These are phyloP conservation scores for Stygiomarasmius scandens DNA, from an alignment of 1,284 basidiomycete species.

Conservation along the genomic window DNA sequence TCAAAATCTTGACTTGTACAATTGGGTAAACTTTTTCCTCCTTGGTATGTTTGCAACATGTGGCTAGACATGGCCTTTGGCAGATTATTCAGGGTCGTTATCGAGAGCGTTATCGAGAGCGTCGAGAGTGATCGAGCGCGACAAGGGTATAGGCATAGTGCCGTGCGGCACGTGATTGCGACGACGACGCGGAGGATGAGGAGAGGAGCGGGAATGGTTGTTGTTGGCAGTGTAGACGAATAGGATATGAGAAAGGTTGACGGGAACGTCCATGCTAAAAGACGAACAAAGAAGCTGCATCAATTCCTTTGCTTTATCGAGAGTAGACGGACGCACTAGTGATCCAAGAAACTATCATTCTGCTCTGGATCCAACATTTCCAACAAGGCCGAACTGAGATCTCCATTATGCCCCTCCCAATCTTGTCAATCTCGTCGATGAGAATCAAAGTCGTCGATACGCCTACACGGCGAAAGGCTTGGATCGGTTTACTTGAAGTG, in stretches of 20 bases:
- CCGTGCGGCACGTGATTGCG: slow-evolving; percentile 94
- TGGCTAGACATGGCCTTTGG: too few species aligned
- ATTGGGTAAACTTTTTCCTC: too few species aligned
- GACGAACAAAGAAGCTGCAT: not conserved
- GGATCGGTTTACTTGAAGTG: slow-evolving; percentile 96
- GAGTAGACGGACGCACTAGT: slow-evolving; percentile 68
- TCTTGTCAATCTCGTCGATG: slow-evolving; percentile 99
- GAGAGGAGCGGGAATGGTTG: slow-evolving; percentile 93
- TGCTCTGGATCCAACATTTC: slow-evolving; percentile 99
- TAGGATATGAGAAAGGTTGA: slow-evolving; percentile 93
- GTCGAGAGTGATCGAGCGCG: too few species aligned
- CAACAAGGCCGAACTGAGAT: slow-evolving; percentile 91
- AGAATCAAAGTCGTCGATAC: slow-evolving; percentile 96
- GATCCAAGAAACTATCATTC: slow-evolving; percentile 94
- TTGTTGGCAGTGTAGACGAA: slow-evolving; percentile 98
- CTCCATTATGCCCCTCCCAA: slow-evolving; percentile 94
- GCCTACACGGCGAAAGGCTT: slow-evolving; percentile 94
- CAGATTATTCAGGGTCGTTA: too few species aligned
- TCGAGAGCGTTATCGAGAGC: too few species aligned
- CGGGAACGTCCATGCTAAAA: slow-evolving; percentile 90
- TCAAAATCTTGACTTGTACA: too few species aligned
- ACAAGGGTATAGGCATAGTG: too few species aligned
- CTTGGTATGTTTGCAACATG: too few species aligned
- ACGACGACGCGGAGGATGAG: slow-evolving; percentile 98
- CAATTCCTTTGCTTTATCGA: too few species aligned